Evolutionary conservation across 2,329 filamentous ascomycete genomes (phyloP).

Genomic region (Aspergillus sp.): DNA sequence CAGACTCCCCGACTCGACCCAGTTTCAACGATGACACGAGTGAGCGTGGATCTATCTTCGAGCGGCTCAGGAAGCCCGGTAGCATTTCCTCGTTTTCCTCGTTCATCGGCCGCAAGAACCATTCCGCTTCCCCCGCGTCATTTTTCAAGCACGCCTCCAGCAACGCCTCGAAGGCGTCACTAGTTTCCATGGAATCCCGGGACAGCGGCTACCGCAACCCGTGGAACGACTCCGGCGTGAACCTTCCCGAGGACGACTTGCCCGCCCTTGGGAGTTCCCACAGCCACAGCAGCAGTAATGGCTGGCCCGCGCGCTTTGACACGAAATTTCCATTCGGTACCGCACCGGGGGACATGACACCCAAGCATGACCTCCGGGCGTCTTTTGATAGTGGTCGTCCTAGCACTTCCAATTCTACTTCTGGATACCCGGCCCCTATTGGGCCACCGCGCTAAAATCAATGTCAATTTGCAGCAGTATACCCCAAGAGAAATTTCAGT

Average conservation of each 20-base stretch:
- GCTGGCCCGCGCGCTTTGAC: constrained; percentile 56
- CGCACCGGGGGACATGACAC: constrained; percentile 74
- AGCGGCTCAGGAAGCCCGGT: constrained; percentile 89
- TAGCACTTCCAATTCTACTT: constrained; percentile 94
- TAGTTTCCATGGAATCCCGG: constrained; percentile 93
- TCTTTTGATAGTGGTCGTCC: constrained; percentile 90
- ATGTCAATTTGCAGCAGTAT: constrained; percentile 48
- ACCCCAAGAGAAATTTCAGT: constrained; percentile 41
- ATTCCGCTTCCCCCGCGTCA: constrained; percentile 77
- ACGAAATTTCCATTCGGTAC: constrained; percentile 66
- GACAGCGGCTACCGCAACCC: constrained; percentile 94
- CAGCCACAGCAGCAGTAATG: constrained; percentile 62
- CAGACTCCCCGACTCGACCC: constrained; percentile 84
- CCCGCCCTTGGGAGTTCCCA: constrained; percentile 54
- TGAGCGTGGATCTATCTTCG: constrained; percentile 81
- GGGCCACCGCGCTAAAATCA: constrained; percentile 81
- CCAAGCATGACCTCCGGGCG: constrained; percentile 77
- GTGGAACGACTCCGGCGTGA: constrained; percentile 97
- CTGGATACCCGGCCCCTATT: constrained; percentile 92
- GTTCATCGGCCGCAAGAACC: constrained; percentile 96
- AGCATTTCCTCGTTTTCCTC: constrained; percentile 93
- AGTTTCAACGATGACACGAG: constrained; percentile 79
- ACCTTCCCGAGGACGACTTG: constrained; percentile 81
- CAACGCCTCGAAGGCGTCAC: constrained; percentile 90
- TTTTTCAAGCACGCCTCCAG: constrained; percentile 90